Conservation (phyloP, 2,329 filamentous ascomycete species). For the Elsinoe necatrix region DNA sequence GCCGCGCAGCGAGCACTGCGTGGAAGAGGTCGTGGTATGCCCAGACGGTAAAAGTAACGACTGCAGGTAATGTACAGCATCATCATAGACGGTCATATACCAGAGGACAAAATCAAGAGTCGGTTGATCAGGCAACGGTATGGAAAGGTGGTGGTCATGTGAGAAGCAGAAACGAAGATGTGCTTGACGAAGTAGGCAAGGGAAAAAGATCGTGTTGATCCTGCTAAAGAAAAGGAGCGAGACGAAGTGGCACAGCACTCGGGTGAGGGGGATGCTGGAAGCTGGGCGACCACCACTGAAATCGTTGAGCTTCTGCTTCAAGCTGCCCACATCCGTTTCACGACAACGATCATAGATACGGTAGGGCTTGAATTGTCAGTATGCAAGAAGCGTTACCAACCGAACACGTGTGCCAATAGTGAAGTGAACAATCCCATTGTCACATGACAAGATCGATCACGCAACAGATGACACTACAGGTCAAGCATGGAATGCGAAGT, state of each 20-base stretch:
- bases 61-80: constrained; percentile 13
- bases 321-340: neutral
- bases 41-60: constrained; percentile 53
- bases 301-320: constrained; percentile 11
- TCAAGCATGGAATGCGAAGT: neutral
- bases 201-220: neutral
- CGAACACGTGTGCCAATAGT: neutral
- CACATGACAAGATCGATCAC: neutral
- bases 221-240: neutral
- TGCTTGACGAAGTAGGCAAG: neutral
- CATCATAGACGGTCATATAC: constrained; percentile 11
- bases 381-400: neutral
- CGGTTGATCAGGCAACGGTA: neutral
- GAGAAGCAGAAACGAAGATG: neutral
- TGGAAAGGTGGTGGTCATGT: neutral
- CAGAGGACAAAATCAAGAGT: constrained; percentile 8
- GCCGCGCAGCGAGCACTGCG: constrained; percentile 83
- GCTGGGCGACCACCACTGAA: constrained; percentile 1
- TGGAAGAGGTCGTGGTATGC: constrained; percentile 83
- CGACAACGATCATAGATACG: constrained; percentile 6
- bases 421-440: neutral
- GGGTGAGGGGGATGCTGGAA: neutral
- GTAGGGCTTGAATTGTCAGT: neutral
- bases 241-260: constrained; percentile 1
- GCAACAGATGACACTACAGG: neutral